phyloP scores from a whole-genome alignment of 106 monocot species.

The Triglochin maritima region DNA sequence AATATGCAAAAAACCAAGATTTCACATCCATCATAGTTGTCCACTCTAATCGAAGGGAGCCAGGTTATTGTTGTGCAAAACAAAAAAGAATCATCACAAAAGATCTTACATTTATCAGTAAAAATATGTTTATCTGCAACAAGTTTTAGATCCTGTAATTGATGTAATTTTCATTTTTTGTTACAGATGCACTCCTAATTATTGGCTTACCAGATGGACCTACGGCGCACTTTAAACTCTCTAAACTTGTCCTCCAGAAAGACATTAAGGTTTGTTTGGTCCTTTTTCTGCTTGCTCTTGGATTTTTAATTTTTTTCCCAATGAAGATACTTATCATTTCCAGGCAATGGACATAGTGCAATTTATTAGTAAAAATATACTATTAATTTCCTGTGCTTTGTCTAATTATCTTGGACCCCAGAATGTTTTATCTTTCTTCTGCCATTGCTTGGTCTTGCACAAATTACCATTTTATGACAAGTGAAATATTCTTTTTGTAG shows the following conservation, averaged over 20 bases:
- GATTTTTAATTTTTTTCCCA: too few species aligned
- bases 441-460: too few species aligned
- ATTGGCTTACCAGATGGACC: slow-evolving; percentile 80
- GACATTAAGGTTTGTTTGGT: slow-evolving; percentile 39
- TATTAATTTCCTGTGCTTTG: background rate
- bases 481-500: background rate
- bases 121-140: too few species aligned
- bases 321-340: background rate
- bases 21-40: slow-evolving; percentile 79
- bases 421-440: too few species aligned
- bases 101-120: too few species aligned
- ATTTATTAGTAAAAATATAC: background rate
- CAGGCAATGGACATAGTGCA: background rate
- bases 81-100: too few species aligned
- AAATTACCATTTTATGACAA: too few species aligned
- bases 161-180: slow-evolving; percentile 1
- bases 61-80: slow-evolving; percentile 23
- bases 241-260: slow-evolving; percentile 70
- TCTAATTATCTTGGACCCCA: background rate
- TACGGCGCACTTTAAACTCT: slow-evolving; percentile 90
- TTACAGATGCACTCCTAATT: slow-evolving; percentile 54
- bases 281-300: background rate
- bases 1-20: slow-evolving; percentile 78
- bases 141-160: too few species aligned
- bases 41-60: slow-evolving; percentile 83